Percentiles rank a stretch among this genome's conserved stretches.
Conservation (phyloP, 2,329 filamentous ascomycete species). For the Pseudogymnoascus destructans region DNA sequence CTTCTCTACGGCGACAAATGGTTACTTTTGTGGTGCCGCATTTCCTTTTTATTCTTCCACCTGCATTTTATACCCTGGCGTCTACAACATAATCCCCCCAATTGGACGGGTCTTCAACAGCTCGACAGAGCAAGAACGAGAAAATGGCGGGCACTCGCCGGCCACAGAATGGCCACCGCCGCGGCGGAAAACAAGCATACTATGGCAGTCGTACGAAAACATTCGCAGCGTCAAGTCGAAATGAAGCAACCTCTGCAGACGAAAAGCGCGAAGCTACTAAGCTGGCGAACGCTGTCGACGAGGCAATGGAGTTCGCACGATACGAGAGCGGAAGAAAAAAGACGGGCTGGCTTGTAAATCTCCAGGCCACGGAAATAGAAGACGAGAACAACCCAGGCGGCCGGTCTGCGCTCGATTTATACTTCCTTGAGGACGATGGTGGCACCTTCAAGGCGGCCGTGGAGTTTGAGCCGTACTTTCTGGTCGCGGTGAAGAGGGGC, state of each 20-base stretch:
- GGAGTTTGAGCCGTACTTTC: slow-evolving; percentile 93
- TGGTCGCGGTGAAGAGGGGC: slow-evolving; percentile 79
- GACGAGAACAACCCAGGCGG: slow-evolving; percentile 75
- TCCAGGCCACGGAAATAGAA: slow-evolving; percentile 77
- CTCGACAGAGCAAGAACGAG: slow-evolving; percentile 18
- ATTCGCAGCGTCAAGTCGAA: slow-evolving; percentile 63
- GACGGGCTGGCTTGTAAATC: slow-evolving; percentile 88
- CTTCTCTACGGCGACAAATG: background rate
- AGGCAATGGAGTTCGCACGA: slow-evolving; percentile 83
- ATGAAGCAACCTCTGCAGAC: slow-evolving; percentile 80
- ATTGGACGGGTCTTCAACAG: slow-evolving; percentile 12
- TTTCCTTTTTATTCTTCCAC: background rate
- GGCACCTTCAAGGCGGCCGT: slow-evolving; percentile 89
- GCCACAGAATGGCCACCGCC: slow-evolving; percentile 55
- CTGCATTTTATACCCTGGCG: slow-evolving; percentile 10
- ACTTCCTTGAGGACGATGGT: slow-evolving; percentile 80
- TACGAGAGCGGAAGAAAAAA: slow-evolving; percentile 76
- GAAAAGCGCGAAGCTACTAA: slow-evolving; percentile 81
- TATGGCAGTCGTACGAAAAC: slow-evolving; percentile 64
- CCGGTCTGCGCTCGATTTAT: slow-evolving; percentile 84
- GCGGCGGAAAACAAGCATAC: slow-evolving; percentile 51
- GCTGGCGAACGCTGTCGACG: slow-evolving; percentile 81
- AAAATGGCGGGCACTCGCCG: slow-evolving; percentile 45
- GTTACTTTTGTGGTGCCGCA: background rate
- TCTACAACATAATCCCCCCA: slow-evolving; percentile 9